phyloP scores from a whole-genome alignment of 164 flowering plant species.

The Annona squamosa region DNA sequence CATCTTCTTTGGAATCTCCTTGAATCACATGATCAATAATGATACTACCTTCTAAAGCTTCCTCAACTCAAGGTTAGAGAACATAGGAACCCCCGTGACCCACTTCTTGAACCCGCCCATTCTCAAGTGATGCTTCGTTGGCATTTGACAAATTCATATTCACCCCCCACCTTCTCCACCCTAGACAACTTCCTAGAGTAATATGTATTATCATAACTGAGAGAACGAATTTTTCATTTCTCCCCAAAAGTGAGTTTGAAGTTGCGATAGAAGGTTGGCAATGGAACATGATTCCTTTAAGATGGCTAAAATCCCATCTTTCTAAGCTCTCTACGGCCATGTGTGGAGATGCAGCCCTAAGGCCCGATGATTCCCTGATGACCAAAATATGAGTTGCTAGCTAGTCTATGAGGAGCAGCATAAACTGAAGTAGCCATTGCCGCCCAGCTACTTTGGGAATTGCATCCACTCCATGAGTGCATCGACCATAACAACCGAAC shows the following conservation, averaged over 20 bases:
- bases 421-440: slow-evolving; percentile 33
- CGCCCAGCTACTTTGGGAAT: slow-evolving; percentile 42
- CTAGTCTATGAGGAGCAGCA: slow-evolving; percentile 27
- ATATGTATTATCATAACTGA: slow-evolving; percentile 21
- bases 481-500: slow-evolving; percentile 41
- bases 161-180: slow-evolving; percentile 31
- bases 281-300: slow-evolving; percentile 16
- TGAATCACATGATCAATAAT: slow-evolving; percentile 42
- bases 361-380: slow-evolving; percentile 20
- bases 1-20: slow-evolving; percentile 44
- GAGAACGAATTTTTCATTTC: slow-evolving; percentile 46
- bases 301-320: slow-evolving; percentile 36
- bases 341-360: slow-evolving; percentile 12
- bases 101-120: slow-evolving; percentile 1
- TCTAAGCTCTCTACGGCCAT: slow-evolving; percentile 26
- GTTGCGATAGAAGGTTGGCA: slow-evolving; percentile 43
- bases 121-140: slow-evolving; percentile 8
- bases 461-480: slow-evolving; percentile 10
- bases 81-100: slow-evolving; percentile 7
- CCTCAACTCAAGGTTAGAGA: slow-evolving; percentile 34
- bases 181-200: slow-evolving; percentile 29
- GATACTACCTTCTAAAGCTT: slow-evolving; percentile 54
- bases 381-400: slow-evolving; percentile 29
- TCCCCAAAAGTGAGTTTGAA: slow-evolving; percentile 31
- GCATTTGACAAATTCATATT: slow-evolving; percentile 19